Conservation (phyloP, 1,284 basidiomycete species). For the Microbotryum scabiosae region DNA sequence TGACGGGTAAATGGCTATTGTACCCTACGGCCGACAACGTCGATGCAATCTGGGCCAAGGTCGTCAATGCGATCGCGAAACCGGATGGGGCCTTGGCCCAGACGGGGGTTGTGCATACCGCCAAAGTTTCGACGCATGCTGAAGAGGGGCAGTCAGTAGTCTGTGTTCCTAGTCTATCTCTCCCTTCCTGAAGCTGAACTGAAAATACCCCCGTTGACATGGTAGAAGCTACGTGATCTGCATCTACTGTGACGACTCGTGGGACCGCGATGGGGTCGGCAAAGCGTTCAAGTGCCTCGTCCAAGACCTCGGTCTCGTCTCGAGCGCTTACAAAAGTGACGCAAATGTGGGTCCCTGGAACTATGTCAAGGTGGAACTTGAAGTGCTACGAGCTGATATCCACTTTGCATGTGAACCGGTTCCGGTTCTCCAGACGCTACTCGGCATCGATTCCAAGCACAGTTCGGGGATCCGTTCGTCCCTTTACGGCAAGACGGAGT, state of each 20-base stretch:
- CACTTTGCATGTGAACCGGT: too few relatives aligned
- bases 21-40: constrained; percentile 21
- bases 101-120: constrained; percentile 7
- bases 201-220: not conserved
- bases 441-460: constrained; percentile 41
- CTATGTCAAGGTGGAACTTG: too few relatives aligned
- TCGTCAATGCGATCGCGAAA: constrained; percentile 25
- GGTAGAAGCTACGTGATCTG: constrained; percentile 22
- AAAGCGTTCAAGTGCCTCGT: constrained; percentile 23
- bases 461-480: constrained; percentile 36
- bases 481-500: constrained; percentile 25
- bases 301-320: constrained; percentile 10
- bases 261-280: constrained; percentile 21
- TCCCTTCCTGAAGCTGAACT: not conserved
- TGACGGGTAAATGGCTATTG: constrained; percentile 31
- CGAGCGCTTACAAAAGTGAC: constrained; percentile 17
- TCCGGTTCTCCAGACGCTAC: constrained; percentile 27
- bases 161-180: not conserved
- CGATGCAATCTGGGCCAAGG: constrained; percentile 26
- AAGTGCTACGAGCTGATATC: too few relatives aligned
- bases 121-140: constrained; percentile 14
- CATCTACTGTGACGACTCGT: constrained; percentile 30
- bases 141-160: not conserved
- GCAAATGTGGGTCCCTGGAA: not conserved
- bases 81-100: constrained; percentile 25